Evolutionary conservation across 1,284 basidiomycete species (phyloP), one percentile per base, ranked within the genome.

Genomic region (Sphaerobolus stellatus): DNA sequence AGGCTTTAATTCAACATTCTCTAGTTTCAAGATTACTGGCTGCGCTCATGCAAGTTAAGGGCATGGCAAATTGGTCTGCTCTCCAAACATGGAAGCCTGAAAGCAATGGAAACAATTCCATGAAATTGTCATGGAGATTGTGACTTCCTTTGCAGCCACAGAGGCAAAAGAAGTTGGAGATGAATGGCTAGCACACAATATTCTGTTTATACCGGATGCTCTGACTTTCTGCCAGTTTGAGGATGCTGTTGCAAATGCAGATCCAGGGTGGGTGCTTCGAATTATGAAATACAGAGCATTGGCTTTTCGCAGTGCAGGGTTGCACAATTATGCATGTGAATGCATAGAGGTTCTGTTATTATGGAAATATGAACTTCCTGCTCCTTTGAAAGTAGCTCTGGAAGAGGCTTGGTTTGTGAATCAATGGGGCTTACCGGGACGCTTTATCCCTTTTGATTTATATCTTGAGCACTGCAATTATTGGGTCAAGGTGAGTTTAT

Each of bases 301-400:
- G 14, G 33, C 63, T 14, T 68, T 68, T 45, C 61, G 64, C 0
- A 66, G 67, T 5, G 64, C 59, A 25, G 59, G 62, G 8, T 62
- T 59, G 28, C 62, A 66, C 47, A 69, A 69, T 53, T 69, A 69
- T 52, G 67, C 66, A 14, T 59, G 64, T 5, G 68, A 69, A 55
- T 66, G 66, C 52, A 54, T 57, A 9, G 66, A 69, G 31, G 52
- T 67, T 4, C 24, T 68, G 1, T 4, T 66, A 1, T 48, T 50
- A 16, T 64, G 56, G 58, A 63, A 66, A 36, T 66, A 67, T 52
- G 64, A 69, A 50, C 50, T 67, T 4, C 48, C 57, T 1, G 49
- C 51, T 2, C 52, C 22, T 2, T 41, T 64, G 2, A 59, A 56
- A 1, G 50, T 41, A 2, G 63, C 58, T 3, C 48, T 65, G 7